phyloP scores from a whole-genome alignment of 169 alveolate genomes.

The Amoebophrya sp. region DNA sequence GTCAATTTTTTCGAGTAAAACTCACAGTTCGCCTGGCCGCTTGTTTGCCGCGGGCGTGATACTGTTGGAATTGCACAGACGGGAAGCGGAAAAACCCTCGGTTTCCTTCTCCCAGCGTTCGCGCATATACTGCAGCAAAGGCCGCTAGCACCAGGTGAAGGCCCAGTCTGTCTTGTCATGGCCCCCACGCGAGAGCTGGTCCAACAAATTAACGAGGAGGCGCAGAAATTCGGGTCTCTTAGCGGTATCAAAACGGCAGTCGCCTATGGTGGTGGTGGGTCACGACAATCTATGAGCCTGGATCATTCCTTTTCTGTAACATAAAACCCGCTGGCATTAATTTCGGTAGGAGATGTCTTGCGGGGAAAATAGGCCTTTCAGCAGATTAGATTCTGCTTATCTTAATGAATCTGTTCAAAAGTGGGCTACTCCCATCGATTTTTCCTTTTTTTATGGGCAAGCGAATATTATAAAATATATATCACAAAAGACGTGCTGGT shows the following conservation, averaged over 20 bases:
- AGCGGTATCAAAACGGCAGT: neutral
- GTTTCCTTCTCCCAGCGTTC: constrained; percentile 69
- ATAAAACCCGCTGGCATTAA: too few relatives aligned
- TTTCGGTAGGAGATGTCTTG: too few relatives aligned
- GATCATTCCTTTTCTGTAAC: too few relatives aligned
- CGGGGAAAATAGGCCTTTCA: too few relatives aligned
- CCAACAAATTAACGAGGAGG: constrained; percentile 64
- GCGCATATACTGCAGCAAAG: constrained; percentile 59
- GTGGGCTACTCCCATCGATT: too few relatives aligned
- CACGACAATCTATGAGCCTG: too few relatives aligned
- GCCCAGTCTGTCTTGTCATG: constrained; percentile 72
- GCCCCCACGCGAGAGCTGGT: constrained; percentile 83
- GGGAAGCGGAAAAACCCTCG: constrained; percentile 81
- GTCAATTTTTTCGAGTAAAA: too few relatives aligned
- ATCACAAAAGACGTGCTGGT: too few relatives aligned
- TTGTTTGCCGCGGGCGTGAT: constrained; percentile 57
- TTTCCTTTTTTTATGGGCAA: too few relatives aligned
- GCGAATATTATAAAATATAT: too few relatives aligned
- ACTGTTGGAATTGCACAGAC: constrained; percentile 80
- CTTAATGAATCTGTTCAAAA: too few relatives aligned
- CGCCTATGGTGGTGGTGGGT: neutral
- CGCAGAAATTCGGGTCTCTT: constrained; percentile 23
- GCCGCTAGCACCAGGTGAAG: constrained; percentile 54
- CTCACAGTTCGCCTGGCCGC: neutral
- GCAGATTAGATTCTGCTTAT: too few relatives aligned